A percentile compares a stretch with the other conserved stretches of the same genome.
Conservation (phyloP, 495 filamentous ascomycete genomes). For the Hyaloscypha hepaticicola region DNA sequence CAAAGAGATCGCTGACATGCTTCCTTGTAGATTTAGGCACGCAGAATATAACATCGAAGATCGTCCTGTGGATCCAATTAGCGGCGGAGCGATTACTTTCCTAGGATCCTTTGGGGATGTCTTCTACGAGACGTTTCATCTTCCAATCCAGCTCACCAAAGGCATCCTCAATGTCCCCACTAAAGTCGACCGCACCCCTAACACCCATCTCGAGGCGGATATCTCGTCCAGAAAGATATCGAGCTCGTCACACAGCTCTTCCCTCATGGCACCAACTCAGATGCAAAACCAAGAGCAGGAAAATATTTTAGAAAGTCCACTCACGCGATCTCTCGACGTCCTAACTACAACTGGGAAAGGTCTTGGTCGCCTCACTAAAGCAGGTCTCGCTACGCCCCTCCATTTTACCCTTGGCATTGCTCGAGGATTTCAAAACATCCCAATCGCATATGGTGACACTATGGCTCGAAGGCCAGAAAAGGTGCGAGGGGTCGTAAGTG, state of each 20-base stretch:
- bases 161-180: conserved; percentile 52
- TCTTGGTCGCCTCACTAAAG: conserved; percentile 61
- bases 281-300: background rate
- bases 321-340: background rate
- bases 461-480: conserved; percentile 64
- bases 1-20: conserved; percentile 40
- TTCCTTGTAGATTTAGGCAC: conserved; percentile 29
- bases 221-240: background rate
- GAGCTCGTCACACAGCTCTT: background rate
- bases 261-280: background rate
- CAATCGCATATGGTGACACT: conserved; percentile 70
- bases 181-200: too few relatives aligned
- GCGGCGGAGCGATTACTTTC: conserved; percentile 58
- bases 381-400: conserved; percentile 67
- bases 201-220: too few relatives aligned
- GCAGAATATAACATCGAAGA: conserved; percentile 55
- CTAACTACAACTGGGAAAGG: conserved; percentile 53
- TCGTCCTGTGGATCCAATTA: conserved; percentile 55
- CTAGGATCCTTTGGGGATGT: conserved; percentile 46
- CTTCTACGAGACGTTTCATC: conserved; percentile 2
- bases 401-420: conserved; percentile 73
- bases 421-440: conserved; percentile 80
- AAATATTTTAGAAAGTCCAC: conserved; percentile 1
- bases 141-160: conserved; percentile 48
- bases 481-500: conserved; percentile 64